Evolutionary conservation across 108 stramenopile species (phyloP).

Genomic region (Craspedostauros australis): DNA sequence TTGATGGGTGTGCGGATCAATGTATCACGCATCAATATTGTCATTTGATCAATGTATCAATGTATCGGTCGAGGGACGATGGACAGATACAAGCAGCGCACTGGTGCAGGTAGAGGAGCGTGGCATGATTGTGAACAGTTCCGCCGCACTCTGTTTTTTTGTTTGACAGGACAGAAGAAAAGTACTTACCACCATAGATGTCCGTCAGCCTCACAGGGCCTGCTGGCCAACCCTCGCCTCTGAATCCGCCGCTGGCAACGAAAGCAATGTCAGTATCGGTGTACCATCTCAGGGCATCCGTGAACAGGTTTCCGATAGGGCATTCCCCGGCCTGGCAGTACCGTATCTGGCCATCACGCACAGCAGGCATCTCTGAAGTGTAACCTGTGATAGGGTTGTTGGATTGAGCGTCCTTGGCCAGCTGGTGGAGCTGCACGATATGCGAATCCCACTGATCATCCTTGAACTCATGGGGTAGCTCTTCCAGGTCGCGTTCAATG

Average conservation of each 20-base stretch:
- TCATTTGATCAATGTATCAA: no score
- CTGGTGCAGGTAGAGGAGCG: no score
- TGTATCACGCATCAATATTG: no score
- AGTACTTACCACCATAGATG: slow-evolving; percentile 30
- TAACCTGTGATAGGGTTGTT: slow-evolving; percentile 40
- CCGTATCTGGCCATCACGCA: slow-evolving; percentile 18
- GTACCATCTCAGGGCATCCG: slow-evolving; percentile 48
- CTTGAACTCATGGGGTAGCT: slow-evolving; percentile 18
- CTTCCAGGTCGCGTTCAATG: slow-evolving; percentile 3
- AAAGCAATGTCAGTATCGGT: slow-evolving; percentile 36
- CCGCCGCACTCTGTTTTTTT: no score
- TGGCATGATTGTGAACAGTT: no score
- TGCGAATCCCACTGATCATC: slow-evolving; percentile 27
- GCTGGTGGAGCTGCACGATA: slow-evolving; percentile 9
- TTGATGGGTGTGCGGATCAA: no score
- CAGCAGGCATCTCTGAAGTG: slow-evolving; percentile 27
- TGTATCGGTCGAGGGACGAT: no score
- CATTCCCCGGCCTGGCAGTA: slow-evolving; percentile 42
- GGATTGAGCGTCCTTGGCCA: slow-evolving; percentile 26
- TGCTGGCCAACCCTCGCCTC: slow-evolving; percentile 45
- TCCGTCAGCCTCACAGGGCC: slow-evolving; percentile 38
- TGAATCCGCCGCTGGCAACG: slow-evolving; percentile 20
- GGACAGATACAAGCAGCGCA: no score
- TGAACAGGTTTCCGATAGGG: slow-evolving; percentile 37
- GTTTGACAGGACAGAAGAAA: no score